Conservation (phyloP, 106 monocot species). For the Hemerocallis citrina region DNA sequence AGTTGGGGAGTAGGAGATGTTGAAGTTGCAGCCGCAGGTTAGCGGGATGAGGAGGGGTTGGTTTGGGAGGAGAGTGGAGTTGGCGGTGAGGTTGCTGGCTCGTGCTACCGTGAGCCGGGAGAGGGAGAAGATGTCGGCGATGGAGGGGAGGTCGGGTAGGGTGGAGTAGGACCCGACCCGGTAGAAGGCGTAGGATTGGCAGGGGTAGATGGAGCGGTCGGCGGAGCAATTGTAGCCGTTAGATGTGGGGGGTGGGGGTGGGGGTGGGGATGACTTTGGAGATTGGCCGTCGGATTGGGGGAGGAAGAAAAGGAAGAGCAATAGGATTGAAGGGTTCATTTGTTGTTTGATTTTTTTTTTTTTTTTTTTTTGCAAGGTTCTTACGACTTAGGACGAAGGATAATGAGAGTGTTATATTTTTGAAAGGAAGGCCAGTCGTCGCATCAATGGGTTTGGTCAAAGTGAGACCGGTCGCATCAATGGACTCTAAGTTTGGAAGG, state of each 20-base stretch:
- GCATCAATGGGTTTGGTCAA: too few relatives aligned
- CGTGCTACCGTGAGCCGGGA: slow-evolving; percentile 42
- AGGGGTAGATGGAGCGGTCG: slow-evolving; percentile 46
- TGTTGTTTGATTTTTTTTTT: too few relatives aligned
- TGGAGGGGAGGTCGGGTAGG: neutral
- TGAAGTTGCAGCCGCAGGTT: slow-evolving; percentile 34
- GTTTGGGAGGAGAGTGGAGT: slow-evolving; percentile 6
- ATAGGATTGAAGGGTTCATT: too few relatives aligned
- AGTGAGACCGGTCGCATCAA: too few relatives aligned
- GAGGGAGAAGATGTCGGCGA: slow-evolving; percentile 39
- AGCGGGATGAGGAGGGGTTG: slow-evolving; percentile 67
- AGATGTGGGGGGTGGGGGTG: slow-evolving; percentile 10
- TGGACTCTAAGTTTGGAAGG: too few relatives aligned
- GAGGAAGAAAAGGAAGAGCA: neutral
- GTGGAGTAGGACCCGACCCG: slow-evolving; percentile 22
- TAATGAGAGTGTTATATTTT: too few relatives aligned
- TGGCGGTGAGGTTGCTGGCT: slow-evolving; percentile 45
- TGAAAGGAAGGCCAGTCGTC: too few relatives aligned
- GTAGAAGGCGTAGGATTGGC: slow-evolving; percentile 69
- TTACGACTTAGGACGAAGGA: too few relatives aligned
- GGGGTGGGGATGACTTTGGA: slow-evolving; percentile 6
- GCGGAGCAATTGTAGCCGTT: slow-evolving; percentile 50
- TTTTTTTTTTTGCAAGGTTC: too few relatives aligned
- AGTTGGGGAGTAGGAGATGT: slow-evolving; percentile 43
- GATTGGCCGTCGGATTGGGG: neutral